phyloP scores from a whole-genome alignment of 2,329 filamentous ascomycete genomes.

The Magnaporthiopsis rhizophila region DNA sequence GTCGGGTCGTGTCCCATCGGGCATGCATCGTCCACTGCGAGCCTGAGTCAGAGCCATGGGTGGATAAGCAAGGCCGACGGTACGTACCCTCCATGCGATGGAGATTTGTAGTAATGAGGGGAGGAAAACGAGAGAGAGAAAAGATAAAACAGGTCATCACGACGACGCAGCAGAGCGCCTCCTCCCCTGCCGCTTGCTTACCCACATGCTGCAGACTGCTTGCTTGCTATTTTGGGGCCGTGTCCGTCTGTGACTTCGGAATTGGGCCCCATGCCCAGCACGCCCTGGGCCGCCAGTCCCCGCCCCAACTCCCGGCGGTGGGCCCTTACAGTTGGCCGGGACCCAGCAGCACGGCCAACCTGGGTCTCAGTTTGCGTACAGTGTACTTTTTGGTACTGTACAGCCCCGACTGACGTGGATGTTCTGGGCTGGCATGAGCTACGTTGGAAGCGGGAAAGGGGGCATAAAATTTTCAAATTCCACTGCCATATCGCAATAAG shows the following conservation, averaged over 20 bases:
- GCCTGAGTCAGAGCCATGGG: not conserved
- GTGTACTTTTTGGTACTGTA: too few species aligned
- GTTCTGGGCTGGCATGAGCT: not conserved
- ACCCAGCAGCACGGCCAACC: not conserved
- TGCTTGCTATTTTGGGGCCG: not conserved
- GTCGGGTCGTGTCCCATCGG: not conserved
- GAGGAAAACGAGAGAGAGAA: not conserved
- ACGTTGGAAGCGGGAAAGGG: not conserved
- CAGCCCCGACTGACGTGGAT: not conserved
- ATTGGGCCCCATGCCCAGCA: not conserved
- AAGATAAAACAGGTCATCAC: not conserved
- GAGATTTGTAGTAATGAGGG: too few species aligned
- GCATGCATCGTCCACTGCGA: not conserved
- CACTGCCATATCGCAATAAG: not conserved
- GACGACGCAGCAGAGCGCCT: not conserved
- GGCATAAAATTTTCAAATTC: too few species aligned
- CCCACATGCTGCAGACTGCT: not conserved
- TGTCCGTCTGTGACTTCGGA: not conserved
- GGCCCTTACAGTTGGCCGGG: too few species aligned
- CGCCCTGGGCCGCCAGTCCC: not conserved
- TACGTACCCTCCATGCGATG: not conserved
- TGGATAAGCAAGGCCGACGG: not conserved
- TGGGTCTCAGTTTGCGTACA: too few species aligned
- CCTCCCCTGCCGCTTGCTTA: not conserved
- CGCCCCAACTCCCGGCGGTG: not conserved